These are phyloP conservation scores for Chaetomiaceae sp. DNA, from an alignment of 2,329 filamentous ascomycete genomes.

Conservation along the genomic window DNA sequence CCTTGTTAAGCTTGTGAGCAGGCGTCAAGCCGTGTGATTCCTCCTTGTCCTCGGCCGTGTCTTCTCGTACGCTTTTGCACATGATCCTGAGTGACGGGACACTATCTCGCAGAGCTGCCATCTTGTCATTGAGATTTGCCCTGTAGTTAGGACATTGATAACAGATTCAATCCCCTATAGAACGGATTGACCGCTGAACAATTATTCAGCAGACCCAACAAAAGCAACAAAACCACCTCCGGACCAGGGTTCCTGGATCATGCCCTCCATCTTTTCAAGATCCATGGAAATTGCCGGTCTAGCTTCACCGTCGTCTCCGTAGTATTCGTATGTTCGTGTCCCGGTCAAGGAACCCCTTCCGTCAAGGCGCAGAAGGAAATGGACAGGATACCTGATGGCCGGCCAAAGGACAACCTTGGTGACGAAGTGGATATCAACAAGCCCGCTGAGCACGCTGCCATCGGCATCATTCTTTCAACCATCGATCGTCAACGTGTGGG, in stretches of 20 bases:
- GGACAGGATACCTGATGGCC: too few relatives aligned
- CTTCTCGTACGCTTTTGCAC: constrained; percentile 66
- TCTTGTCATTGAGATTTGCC: constrained; percentile 96
- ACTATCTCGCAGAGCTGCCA: constrained; percentile 83
- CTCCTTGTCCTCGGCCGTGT: constrained; percentile 69
- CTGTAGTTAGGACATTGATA: too few relatives aligned
- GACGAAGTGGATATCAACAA: too few relatives aligned
- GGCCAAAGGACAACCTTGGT: too few relatives aligned
- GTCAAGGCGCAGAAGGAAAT: too few relatives aligned
- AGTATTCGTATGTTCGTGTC: too few relatives aligned
- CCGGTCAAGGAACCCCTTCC: too few relatives aligned
- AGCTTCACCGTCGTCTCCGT: too few relatives aligned
- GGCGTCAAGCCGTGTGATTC: constrained; percentile 77
- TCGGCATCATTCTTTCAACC: too few relatives aligned
- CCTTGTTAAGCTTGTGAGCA: constrained; percentile 94
- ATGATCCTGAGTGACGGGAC: constrained; percentile 86
- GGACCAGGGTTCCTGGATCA: background rate
- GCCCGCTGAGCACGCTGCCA: too few relatives aligned
- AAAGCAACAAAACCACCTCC: background rate
- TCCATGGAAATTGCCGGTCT: background rate
- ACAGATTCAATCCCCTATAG: too few relatives aligned
- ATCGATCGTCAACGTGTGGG: too few relatives aligned
- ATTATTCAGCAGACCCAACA: background rate
- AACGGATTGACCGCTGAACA: background rate
- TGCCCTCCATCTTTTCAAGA: background rate